Conservation (phyloP, 352 stramenopile genomes). For the Phytophthora cajani region DNA sequence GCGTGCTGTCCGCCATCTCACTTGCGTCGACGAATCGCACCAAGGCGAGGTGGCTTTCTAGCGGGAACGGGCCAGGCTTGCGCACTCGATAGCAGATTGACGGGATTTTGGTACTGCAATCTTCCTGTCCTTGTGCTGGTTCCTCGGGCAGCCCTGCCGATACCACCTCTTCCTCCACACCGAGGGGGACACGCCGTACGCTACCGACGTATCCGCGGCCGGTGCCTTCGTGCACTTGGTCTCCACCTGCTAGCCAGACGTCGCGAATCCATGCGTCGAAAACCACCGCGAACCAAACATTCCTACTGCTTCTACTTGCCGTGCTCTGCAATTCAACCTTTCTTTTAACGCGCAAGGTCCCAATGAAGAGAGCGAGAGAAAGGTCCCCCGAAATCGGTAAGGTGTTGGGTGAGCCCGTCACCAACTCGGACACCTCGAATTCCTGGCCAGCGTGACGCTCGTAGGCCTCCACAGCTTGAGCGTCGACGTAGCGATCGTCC, state of each 20-base stretch:
- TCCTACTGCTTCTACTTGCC: too few relatives aligned
- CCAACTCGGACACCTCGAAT: conserved; percentile 48
- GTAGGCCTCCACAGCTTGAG: conserved; percentile 48
- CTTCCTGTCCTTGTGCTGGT: conserved; percentile 14
- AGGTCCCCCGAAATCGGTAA: too few relatives aligned
- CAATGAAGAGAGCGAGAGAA: too few relatives aligned
- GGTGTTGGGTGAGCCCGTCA: conserved; percentile 33
- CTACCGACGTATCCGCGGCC: conserved; percentile 55
- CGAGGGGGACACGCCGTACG: conserved; percentile 49
- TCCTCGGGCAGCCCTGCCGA: conserved; percentile 48
- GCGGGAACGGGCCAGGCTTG: conserved; percentile 48
- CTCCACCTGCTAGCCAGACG: conserved; percentile 46
- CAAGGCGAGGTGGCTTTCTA: conserved; percentile 57
- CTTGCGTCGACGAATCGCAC: conserved; percentile 53
- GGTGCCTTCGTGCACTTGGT: conserved; percentile 42
- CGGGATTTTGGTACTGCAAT: conserved; percentile 35
- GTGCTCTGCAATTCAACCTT: too few relatives aligned
- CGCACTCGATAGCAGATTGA: conserved; percentile 60
- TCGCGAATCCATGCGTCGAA: conserved; percentile 63
- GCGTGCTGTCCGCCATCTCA: conserved; percentile 2
- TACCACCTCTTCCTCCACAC: conserved; percentile 68
- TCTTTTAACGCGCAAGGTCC: too few relatives aligned
- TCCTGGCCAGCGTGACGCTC: conserved; percentile 53
- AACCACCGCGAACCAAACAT: too few relatives aligned
- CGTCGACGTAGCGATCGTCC: conserved; percentile 32